These are phyloP conservation scores for Penicillium ucsense DNA, from an alignment of 495 filamentous ascomycete species.

Conservation along the genomic window DNA sequence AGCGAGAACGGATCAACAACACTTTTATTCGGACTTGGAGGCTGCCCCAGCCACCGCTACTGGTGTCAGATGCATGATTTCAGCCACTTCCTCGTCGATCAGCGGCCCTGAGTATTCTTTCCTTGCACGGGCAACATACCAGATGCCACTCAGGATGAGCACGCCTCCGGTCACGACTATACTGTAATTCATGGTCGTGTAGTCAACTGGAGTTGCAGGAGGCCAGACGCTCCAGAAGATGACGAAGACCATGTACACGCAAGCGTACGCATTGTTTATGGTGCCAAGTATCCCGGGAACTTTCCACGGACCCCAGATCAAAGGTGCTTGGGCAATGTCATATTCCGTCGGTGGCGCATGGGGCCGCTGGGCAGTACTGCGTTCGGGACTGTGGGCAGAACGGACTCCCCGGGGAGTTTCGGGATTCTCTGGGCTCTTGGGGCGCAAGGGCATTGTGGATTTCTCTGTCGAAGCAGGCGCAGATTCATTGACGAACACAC, in stretches of 20 bases:
- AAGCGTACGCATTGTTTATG: slow-evolving; percentile 28
- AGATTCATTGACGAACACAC: neutral
- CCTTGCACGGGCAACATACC: slow-evolving; percentile 25
- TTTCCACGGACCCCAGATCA: slow-evolving; percentile 34
- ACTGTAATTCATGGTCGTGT: slow-evolving; percentile 38
- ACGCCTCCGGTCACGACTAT: slow-evolving; percentile 26
- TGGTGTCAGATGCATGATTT: slow-evolving; percentile 15
- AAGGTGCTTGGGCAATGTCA: slow-evolving; percentile 12
- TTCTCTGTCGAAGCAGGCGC: slow-evolving; percentile 7
- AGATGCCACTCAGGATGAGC: slow-evolving; percentile 21
- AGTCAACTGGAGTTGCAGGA: slow-evolving; percentile 22
- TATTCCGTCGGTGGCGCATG: slow-evolving; percentile 8
- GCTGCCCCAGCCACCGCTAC: slow-evolving; percentile 2
- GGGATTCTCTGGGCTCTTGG: slow-evolving; percentile 7
- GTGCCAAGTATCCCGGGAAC: slow-evolving; percentile 28
- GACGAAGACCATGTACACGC: slow-evolving; percentile 24
- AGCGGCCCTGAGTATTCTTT: slow-evolving; percentile 30
- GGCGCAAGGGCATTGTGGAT: slow-evolving; percentile 4
- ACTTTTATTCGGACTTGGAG: neutral
- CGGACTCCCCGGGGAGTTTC: neutral
- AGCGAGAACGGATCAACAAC: neutral
- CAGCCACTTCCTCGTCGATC: slow-evolving; percentile 27
- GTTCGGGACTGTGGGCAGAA: slow-evolving; percentile 9
- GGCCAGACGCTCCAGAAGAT: slow-evolving; percentile 40
- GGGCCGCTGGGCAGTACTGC: slow-evolving; percentile 4